Evolutionary conservation across 2,329 filamentous ascomycete species (phyloP), one percentile per base, ranked within the genome.

Genomic region (Xylaria sp.): DNA sequence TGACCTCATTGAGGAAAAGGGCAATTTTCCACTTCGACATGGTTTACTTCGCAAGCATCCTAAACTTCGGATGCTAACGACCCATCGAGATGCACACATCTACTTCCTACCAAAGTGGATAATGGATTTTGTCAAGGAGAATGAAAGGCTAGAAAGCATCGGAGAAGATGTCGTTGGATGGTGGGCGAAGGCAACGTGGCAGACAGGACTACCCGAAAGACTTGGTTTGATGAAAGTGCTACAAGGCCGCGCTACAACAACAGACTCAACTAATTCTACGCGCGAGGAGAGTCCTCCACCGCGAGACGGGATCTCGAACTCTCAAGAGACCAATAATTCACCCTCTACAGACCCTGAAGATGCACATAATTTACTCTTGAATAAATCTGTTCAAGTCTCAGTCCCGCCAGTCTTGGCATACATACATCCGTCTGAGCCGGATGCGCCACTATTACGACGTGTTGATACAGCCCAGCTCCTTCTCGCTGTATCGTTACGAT

Each of bases 171-270:
- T 97, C 6, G 84, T 98, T 18, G 94, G 94, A 7, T 97, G 93
- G 92, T 97, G 94, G 94, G 93, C 94, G 39, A 98, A 98, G 79
- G 90, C 95, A 0, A 90, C 90, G 63, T 99, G 96, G 96, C 94
- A 98, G 79, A 84, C 87, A 3, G 92, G 93, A 0, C 83, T 97
- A 3, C 88, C 87, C 0, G 88, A 91, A 60, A 97, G 97, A 79
- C 85, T 98, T 8, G 87, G 90, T 1, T 82, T 97, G 60, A 83
- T 87, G 58, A 84, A 90, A 52, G 86, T 95, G 4, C 84, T 96
- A 58, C 83, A 86, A 15, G 76, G 78, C 18, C 76, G 83, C 77
- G 66, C 78, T 78, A 60, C 78, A 9, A 76, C 80, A 0, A 79
- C 80, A 78, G 81, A n/a, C 81, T 81, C 59, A 45, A 80, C 80